These are phyloP conservation scores for Peronospora destructor DNA, from an alignment of 352 stramenopile species.

Conservation along the genomic window DNA sequence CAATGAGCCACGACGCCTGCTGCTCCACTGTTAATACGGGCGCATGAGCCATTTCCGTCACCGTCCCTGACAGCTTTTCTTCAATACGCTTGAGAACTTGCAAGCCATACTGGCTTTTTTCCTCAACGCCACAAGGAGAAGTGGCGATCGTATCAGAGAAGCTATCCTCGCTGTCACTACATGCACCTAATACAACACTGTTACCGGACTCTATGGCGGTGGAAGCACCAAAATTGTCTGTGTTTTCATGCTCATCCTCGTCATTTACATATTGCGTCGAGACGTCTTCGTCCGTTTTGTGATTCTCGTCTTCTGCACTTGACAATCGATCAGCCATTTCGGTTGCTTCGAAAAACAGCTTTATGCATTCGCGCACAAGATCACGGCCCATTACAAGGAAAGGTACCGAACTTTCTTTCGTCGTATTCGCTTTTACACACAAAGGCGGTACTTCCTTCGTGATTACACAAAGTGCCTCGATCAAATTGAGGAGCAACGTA, in stretches of 20 bases:
- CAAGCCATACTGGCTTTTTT: constrained; percentile 49
- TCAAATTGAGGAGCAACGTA: constrained; percentile 26
- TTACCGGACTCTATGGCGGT: constrained; percentile 8
- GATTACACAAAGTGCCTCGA: constrained; percentile 13
- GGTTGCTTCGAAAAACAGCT: constrained; percentile 62
- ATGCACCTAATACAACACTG: constrained; percentile 9
- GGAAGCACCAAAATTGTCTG: constrained; percentile 5
- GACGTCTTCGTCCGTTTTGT: background rate
- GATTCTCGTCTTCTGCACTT: constrained; percentile 15
- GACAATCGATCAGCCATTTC: constrained; percentile 56
- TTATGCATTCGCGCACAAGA: constrained; percentile 42
- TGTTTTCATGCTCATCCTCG: constrained; percentile 4
- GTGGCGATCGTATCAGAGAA: constrained; percentile 4
- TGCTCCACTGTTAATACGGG: constrained; percentile 52
- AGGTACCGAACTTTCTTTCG: constrained; percentile 2
- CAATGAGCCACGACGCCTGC: constrained; percentile 76
- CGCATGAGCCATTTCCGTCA: constrained; percentile 30
- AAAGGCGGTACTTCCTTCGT: constrained; percentile 2
- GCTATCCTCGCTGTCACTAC: constrained; percentile 12
- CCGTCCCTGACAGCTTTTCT: constrained; percentile 58
- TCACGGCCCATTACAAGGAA: constrained; percentile 28
- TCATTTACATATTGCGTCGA: constrained; percentile 9
- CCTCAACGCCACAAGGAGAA: constrained; percentile 6
- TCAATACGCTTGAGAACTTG: constrained; percentile 70
- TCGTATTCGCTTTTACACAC: background rate